Conservation (phyloP, 257 asterid genomes). For the Solanum pennellii region DNA sequence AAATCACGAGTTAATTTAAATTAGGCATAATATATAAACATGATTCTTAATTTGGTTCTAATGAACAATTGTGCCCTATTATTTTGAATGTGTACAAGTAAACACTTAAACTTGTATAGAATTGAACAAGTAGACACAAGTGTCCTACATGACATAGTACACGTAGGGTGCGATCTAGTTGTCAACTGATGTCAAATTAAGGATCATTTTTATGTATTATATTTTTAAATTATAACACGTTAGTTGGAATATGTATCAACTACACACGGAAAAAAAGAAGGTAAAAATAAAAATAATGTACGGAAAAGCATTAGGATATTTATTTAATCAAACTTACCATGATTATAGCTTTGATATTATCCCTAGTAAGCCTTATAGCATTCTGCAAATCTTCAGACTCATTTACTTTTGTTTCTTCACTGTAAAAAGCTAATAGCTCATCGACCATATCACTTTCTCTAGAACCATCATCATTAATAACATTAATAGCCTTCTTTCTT, state of each 20-base stretch:
- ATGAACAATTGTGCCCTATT: no score
- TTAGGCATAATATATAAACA: no score
- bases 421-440: conserved; percentile 66
- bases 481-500: conserved; percentile 11
- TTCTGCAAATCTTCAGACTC: conserved; percentile 68
- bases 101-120: no score
- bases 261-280: neutral
- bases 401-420: conserved; percentile 30
- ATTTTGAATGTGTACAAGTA: no score
- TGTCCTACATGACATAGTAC: no score
- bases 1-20: neutral
- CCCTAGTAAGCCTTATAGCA: conserved; percentile 45
- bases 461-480: neutral
- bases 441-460: conserved; percentile 75
- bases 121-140: no score
- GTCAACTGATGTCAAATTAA: no score
- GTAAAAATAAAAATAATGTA: neutral
- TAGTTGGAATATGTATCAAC: neutral
- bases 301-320: neutral
- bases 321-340: conserved; percentile 36
- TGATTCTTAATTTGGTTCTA: no score
- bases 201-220: no score
- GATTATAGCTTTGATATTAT: conserved; percentile 78
- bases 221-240: neutral
- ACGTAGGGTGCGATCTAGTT: no score